Evolutionary conservation across 352 stramenopile species (phyloP).

Genomic region (Phytopythium aichiense): DNA sequence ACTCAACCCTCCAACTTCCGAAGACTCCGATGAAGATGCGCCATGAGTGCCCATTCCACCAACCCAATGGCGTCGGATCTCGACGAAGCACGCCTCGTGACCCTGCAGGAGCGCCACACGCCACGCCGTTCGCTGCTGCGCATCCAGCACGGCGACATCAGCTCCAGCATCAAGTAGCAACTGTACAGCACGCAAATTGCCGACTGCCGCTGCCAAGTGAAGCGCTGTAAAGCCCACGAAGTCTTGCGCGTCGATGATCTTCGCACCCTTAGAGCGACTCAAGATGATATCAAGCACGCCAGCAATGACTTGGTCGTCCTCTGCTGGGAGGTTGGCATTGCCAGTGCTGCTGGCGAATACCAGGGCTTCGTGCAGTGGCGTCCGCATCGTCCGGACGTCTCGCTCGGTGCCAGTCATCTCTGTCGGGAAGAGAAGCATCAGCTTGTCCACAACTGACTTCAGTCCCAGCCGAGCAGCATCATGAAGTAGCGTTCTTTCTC

Average conservation of each 20-base stretch:
- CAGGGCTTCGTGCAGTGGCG: constrained; percentile 46
- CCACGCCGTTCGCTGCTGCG: constrained; percentile 48
- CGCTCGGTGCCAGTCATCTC: constrained; percentile 29
- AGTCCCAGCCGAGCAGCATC: constrained; percentile 43
- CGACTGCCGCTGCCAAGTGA: constrained; percentile 45
- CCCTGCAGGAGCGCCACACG: constrained; percentile 45
- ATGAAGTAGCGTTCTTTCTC: constrained; percentile 40
- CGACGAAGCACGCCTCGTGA: constrained; percentile 56
- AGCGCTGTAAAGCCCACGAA: constrained; percentile 55
- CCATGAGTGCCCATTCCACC: constrained; percentile 8
- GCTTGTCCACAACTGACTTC: constrained; percentile 34
- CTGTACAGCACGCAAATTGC: constrained; percentile 32
- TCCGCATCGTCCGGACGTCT: constrained; percentile 41
- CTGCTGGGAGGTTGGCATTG: constrained; percentile 6
- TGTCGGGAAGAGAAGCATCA: constrained; percentile 48
- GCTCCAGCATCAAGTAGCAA: constrained; percentile 41
- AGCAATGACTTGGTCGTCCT: constrained; percentile 24
- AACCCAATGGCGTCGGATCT: constrained; percentile 62
- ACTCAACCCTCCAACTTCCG: constrained; percentile 1
- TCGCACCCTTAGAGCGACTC: constrained; percentile 15
- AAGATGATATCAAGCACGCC: constrained; percentile 27
- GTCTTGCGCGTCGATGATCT: constrained; percentile 44
- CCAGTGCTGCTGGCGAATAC: constrained; percentile 10
- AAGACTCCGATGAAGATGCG: background rate
- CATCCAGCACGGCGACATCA: constrained; percentile 42